Evolutionary conservation across 306 rosid species (phyloP), one percentile per base, ranked within the genome.

Genomic region (Aeschynomene evenia): DNA sequence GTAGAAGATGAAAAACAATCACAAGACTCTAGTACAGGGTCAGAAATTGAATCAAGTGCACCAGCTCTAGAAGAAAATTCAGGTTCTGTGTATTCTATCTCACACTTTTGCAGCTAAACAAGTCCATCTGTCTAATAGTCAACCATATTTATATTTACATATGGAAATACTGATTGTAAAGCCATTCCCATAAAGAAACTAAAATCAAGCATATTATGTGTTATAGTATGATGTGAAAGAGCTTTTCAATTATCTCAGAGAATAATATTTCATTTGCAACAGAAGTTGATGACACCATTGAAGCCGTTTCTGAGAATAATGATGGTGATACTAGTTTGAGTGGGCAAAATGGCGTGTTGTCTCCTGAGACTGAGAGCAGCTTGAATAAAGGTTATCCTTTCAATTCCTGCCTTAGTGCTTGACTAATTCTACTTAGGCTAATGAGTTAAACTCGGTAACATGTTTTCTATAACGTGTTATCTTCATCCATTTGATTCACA

Each of bases 11-110:
- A 82, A 50, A 68, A 63, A 29, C 76, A 79, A 60, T 48, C 75
- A 52, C 77, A 83, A 72, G 59, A 60, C 39, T 73, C 74, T 24
- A 18, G 69, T 67, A 55, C 80, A 21, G 82, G 62, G 68, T 72
- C 90, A 68, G 96, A 78, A 75, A 72, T 72, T 43, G 40, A 72
- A 70, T 63, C 68, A 21, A 80, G 71, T 66, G 52, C 64, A 37
- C 73, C 75, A 39, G 65, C 73, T 50, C 65, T 75, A 21, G 79
- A 68, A 69, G 82, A 71, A 72, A 72, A 66, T 56, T 65, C 76
- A 87, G 89, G 89, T 90, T 70, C 43, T 28, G 68, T 71, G 28
- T 70, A 37, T 33, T 64, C 51, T 21, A 13, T 66, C 34, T 73
- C 45, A 14, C 68, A 50, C 20, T 49, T 40, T 18, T 7, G 29